Base-by-base conservation (phyloP, 768 basidiomycete genomes). In the Heimioporus sp. region DNA sequence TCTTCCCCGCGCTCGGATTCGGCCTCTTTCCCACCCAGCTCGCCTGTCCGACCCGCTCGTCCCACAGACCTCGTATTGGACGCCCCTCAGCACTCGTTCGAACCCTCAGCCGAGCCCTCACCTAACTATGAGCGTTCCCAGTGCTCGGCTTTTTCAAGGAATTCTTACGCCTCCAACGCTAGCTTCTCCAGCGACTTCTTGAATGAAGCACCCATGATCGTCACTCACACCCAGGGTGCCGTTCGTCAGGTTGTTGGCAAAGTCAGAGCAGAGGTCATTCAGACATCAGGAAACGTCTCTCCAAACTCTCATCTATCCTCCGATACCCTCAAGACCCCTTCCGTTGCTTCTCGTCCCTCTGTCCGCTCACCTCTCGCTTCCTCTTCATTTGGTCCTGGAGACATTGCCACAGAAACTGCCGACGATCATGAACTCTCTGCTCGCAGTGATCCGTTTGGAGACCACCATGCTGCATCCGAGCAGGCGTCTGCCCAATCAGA, bases 101-200 rank as follows among this genome's bases (percentile, higher is more conserved):
- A 72, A 49, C 75, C 79, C 12, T 53, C 81, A 45, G 71, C 65
- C 39, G 56, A 49, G 10, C 67, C 74, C 17, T 67, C 67, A 21
- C 69, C 69, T 9, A 60, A 59, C 43, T 72, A 71, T 34, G 73
- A 79, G 20, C 68, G 63, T 11, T 87, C 87, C 8, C 76, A 76
- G 34, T 69, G 71, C 43, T 86, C 88, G 2, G 80, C 69, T 30
- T 74, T 76, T 6, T 81, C 82, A 32, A 74, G 86, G 56, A 75
- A 80, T 50, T 91, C 90, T 17, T 88, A 79, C 71, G 80, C 86
- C 76, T 86, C 89, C 28, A 81, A 77, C 39, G 85, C 84, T 38
- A 90, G 86, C 62, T 89, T 79, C 64, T 77, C 85, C 15, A 90
- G 87, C 61, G 90, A 91, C 59, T 79, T 92, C 71, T 72, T 91